Evolutionary conservation across 441 rosid species (phyloP).

Genomic region (Flueggea neowawraea): DNA sequence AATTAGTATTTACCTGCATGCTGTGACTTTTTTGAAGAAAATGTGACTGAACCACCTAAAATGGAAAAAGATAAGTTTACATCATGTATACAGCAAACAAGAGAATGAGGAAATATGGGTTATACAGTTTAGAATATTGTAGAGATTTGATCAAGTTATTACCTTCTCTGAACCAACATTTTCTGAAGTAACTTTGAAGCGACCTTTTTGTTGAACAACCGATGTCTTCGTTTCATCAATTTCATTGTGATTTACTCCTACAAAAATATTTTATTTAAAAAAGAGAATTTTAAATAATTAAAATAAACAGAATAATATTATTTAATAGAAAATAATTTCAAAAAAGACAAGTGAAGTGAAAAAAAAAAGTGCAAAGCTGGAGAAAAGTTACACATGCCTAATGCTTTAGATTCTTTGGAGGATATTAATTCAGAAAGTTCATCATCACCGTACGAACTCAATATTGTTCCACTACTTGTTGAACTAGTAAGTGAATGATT

Average conservation of each 20-base stretch:
- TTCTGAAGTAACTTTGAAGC: constrained; percentile 98
- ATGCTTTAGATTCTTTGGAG: constrained; percentile 50
- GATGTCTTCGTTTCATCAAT: constrained; percentile 77
- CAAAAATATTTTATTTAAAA: constrained; percentile 21
- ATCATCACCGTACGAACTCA: constrained; percentile 45
- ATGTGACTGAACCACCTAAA: constrained; percentile 61
- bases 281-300: constrained; percentile 1
- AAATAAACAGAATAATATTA: background rate
- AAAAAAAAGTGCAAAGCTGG: too few species aligned
- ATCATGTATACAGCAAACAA: constrained; percentile 10
- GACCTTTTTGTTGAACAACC: constrained; percentile 91
- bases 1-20: constrained; percentile 74
- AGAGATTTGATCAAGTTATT: background rate
- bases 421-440: constrained; percentile 40
- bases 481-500: constrained; percentile 40
- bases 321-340: background rate
- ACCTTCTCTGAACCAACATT: constrained; percentile 88
- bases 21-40: constrained; percentile 85
- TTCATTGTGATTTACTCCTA: constrained; percentile 56
- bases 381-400: constrained; percentile 35
- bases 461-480: constrained; percentile 33
- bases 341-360: constrained; percentile 6
- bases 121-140: too few species aligned
- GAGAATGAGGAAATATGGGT: background rate
- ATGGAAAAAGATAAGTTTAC: constrained; percentile 27